These are phyloP conservation scores for Albatrellus ellisii DNA, from an alignment of 768 basidiomycete species.

Conservation along the genomic window DNA sequence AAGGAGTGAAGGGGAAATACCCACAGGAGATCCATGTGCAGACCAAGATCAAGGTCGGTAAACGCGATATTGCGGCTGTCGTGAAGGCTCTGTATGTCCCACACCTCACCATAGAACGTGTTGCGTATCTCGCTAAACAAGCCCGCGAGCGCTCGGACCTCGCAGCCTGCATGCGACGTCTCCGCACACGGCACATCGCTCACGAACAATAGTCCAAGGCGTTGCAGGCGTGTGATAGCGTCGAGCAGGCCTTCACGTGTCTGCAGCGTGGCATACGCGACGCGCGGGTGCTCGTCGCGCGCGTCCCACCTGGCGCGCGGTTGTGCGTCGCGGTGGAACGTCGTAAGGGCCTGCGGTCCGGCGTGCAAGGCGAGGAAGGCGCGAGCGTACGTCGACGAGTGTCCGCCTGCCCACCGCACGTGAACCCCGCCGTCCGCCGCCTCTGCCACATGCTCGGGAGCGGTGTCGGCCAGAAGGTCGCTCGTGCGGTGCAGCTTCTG, in stretches of 20 bases:
- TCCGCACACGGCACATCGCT: slow-evolving; percentile 50
- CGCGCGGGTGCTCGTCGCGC: slow-evolving; percentile 36
- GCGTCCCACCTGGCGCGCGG: slow-evolving; percentile 34
- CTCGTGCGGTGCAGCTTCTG: slow-evolving; percentile 70
- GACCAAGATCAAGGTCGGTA: slow-evolving; percentile 75
- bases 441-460: slow-evolving; percentile 28
- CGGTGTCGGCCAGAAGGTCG: slow-evolving; percentile 41
- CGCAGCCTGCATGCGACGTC: slow-evolving; percentile 50
- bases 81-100: slow-evolving; percentile 72
- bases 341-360: slow-evolving; percentile 20
- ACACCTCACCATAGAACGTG: slow-evolving; percentile 84
- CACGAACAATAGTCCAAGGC: slow-evolving; percentile 64
- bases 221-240: slow-evolving; percentile 58
- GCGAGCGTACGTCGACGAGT: slow-evolving; percentile 39
- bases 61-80: slow-evolving; percentile 89
- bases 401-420: slow-evolving; percentile 41
- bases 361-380: slow-evolving; percentile 39
- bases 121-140: slow-evolving; percentile 63
- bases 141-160: slow-evolving; percentile 49
- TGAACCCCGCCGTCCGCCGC: slow-evolving; percentile 32
- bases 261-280: slow-evolving; percentile 39
- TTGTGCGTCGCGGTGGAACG: slow-evolving; percentile 32
- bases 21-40: slow-evolving; percentile 89
- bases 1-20: slow-evolving; percentile 19
- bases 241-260: slow-evolving; percentile 32